Evolutionary conservation across 129 eudicot species (phyloP).

Genomic region (Tagetes erecta): DNA sequence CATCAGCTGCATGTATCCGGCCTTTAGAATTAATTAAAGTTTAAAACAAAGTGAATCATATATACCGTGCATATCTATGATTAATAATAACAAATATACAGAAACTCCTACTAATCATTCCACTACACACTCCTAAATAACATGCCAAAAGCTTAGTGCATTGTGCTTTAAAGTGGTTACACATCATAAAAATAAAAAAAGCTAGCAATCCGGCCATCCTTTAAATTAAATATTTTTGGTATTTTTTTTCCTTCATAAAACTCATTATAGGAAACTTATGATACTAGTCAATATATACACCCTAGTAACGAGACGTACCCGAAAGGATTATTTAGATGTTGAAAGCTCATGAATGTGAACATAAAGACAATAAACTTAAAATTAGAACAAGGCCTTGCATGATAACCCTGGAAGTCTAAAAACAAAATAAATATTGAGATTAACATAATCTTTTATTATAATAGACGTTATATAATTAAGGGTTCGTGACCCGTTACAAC

Average conservation of each 20-base stretch:
- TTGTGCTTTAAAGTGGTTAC: conserved; percentile 17
- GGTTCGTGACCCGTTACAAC: conserved; percentile 1
- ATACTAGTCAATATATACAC: not conserved
- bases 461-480: not conserved
- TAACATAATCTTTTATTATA: conserved; percentile 13
- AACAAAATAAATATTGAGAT: not conserved
- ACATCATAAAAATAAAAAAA: conserved; percentile 23
- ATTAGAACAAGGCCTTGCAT: not conserved
- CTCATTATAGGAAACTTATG: not conserved
- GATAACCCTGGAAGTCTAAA: not conserved
- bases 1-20: not conserved
- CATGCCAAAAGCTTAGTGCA: conserved; percentile 19
- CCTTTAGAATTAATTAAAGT: conserved; percentile 18
- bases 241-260: not conserved
- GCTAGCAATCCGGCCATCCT: conserved; percentile 17
- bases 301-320: not conserved
- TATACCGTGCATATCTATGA: conserved; percentile 3
- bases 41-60: not conserved
- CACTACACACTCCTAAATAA: conserved; percentile 23
- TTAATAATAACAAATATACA: not conserved
- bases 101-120: conserved; percentile 32
- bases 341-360: not conserved
- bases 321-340: not conserved
- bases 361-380: not conserved
- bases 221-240: not conserved